A percentile compares a stretch with the other conserved stretches of the same genome.
phyloP scores from a whole-genome alignment of 768 basidiomycete species.

The Termitomyces sp. region DNA sequence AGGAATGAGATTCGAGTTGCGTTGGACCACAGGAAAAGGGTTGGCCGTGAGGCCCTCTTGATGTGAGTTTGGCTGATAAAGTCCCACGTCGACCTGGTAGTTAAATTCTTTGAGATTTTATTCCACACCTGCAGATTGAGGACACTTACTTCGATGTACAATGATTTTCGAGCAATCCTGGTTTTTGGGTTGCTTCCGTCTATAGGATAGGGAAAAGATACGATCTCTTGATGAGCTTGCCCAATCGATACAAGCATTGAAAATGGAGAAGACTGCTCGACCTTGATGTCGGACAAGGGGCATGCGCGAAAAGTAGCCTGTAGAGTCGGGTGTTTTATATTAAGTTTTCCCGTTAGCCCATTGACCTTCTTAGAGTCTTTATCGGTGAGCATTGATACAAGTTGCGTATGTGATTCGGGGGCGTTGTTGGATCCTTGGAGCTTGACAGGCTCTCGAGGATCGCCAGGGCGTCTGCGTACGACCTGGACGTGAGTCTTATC shows the following conservation, averaged over 20 bases:
- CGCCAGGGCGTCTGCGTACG: conserved; percentile 25
- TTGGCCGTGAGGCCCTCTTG: conserved; percentile 8
- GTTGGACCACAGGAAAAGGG: conserved; percentile 26
- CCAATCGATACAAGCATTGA: conserved; percentile 29
- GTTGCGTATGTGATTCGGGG: background rate
- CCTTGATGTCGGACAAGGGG: conserved; percentile 14
- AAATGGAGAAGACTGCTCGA: conserved; percentile 28
- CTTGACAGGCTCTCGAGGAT: conserved; percentile 15
- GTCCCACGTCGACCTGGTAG: conserved; percentile 2
- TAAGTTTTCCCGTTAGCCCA: conserved; percentile 19
- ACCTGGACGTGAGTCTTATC: conserved; percentile 29
- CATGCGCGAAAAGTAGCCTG: conserved; percentile 19
- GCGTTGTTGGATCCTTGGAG: background rate
- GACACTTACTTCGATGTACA: conserved; percentile 41
- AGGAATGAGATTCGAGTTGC: conserved; percentile 9
- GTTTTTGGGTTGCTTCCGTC: conserved; percentile 32
- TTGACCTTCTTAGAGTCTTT: conserved; percentile 2
- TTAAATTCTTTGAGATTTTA: background rate
- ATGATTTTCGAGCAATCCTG: conserved; percentile 53
- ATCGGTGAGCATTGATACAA: background rate
- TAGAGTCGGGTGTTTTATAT: conserved; percentile 16
- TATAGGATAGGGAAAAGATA: conserved; percentile 45
- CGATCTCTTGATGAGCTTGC: conserved; percentile 16
- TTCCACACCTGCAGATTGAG: background rate
- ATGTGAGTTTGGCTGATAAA: conserved; percentile 1